Evolutionary conservation across 768 basidiomycete species (phyloP), one percentile per base, ranked within the genome.

Genomic region (Lyophyllum shimeji): DNA sequence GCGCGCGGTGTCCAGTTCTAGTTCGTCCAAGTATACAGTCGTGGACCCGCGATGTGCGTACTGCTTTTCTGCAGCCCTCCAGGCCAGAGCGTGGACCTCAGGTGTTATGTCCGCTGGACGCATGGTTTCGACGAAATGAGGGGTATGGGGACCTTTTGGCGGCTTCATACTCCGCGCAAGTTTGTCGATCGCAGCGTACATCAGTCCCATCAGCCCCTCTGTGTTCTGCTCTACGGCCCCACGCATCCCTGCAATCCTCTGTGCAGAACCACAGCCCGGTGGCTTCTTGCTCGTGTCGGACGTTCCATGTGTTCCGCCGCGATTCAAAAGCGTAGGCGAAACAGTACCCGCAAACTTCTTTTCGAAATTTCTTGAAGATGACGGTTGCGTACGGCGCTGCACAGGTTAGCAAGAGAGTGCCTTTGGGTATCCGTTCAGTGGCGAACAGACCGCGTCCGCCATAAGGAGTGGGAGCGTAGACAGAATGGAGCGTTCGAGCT

Each of bases 291-390:
- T 66, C 67, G 44, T 71, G 67, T 53, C 70, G 74, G 60, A 77
- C 61, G 39, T 64, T 75, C 84, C 84, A 85, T 24, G 73, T 64
- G 57, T 72, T 70, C 69, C 73, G 74, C 27, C 76, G 73, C 24
- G 72, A 71, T 50, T 83, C 81, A 60, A 80, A 80, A 23, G 82
- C 76, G 63, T 87, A 87, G 37, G 77, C 75, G 64, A 85, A 87
- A 67, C 87, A 89, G 63, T 80, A 71, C 9, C 77, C 81, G 60
- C 86, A 89, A 46, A 86, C 84, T 65, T 87, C 86, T 65, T 82
- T 84, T 39, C 84, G 76, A 60, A 86, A 88, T 57, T 80, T 79
- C 62, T 78, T 82, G 67, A 81, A 81, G 49, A 89, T 74, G 31
- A 84, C 83, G 48, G 75, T 76, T 0, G 80, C 76, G 62, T 83